Percentiles rank a stretch among this genome's conserved stretches.
phyloP scores from a whole-genome alignment of 768 basidiomycete genomes.

The Macrolepiota fuliginosa region DNA sequence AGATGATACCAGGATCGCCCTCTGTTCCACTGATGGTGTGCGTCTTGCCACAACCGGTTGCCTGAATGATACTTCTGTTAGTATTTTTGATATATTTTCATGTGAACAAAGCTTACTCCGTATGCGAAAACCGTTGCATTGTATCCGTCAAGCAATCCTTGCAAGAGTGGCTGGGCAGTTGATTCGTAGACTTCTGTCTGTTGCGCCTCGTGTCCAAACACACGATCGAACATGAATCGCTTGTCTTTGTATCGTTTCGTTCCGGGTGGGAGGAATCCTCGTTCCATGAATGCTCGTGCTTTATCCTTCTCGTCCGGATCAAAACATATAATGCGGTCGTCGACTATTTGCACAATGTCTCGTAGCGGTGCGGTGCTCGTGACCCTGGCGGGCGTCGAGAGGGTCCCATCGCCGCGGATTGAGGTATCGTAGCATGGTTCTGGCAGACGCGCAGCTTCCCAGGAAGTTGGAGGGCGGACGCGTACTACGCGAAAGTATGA shows the following conservation, averaged over 20 bases:
- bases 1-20: conserved; percentile 88
- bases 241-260: conserved; percentile 96
- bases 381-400: conserved; percentile 64
- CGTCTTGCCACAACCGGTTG: conserved; percentile 99
- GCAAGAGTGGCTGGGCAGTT: conserved; percentile 82
- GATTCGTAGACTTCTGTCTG: conserved; percentile 88
- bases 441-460: conserved; percentile 85
- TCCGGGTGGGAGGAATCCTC: conserved; percentile 81
- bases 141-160: conserved; percentile 87
- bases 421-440: conserved; percentile 67
- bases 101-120: conserved; percentile 60
- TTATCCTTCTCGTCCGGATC: conserved; percentile 92
- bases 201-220: conserved; percentile 76
- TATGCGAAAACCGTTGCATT: conserved; percentile 99
- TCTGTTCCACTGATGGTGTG: conserved; percentile 97
- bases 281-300: conserved; percentile 75
- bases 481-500: conserved; percentile 56
- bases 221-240: conserved; percentile 95
- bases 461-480: conserved; percentile 82
- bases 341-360: conserved; percentile 84
- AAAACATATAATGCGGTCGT: conserved; percentile 93
- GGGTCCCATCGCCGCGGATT: conserved; percentile 82
- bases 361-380: conserved; percentile 58
- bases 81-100: background rate
- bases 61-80: conserved; percentile 45